Percentiles rank a stretch among this genome's conserved stretches.
Conservation (phyloP, 2,329 filamentous ascomycete species). For the Graphilbum sp. region DNA sequence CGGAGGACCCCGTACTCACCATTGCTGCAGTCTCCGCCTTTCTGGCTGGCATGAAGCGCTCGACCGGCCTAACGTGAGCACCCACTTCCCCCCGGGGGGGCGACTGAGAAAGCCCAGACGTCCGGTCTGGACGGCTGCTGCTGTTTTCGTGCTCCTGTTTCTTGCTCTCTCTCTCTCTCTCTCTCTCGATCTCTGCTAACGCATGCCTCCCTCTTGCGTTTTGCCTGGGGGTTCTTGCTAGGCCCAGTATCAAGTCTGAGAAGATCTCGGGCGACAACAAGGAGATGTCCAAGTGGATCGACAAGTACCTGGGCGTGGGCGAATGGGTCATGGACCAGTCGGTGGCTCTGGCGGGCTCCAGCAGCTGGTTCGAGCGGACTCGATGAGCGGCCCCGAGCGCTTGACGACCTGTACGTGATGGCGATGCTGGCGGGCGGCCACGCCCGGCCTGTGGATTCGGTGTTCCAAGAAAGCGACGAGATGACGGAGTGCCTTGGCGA, state of each 20-base stretch:
- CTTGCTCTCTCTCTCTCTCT: too few species aligned
- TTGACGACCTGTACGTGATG: too few species aligned
- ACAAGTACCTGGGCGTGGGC: slow-evolving; percentile 83
- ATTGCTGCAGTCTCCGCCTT: slow-evolving; percentile 65
- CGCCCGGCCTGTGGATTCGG: too few species aligned
- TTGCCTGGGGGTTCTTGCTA: slow-evolving; percentile 23
- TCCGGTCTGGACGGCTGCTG: too few species aligned
- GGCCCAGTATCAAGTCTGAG: slow-evolving; percentile 74
- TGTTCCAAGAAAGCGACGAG: background rate
- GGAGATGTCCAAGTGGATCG: slow-evolving; percentile 73
- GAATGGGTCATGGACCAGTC: slow-evolving; percentile 99
- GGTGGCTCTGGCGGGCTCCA: slow-evolving; percentile 76
- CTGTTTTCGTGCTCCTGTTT: too few species aligned
- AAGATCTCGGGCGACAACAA: slow-evolving; percentile 65
- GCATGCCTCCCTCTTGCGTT: slow-evolving; percentile 15
- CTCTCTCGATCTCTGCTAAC: slow-evolving; percentile 30
- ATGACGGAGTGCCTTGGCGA: background rate
- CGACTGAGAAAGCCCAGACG: too few species aligned
- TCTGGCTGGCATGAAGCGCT: slow-evolving; percentile 91
- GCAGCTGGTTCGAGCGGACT: slow-evolving; percentile 80
- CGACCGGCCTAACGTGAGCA: slow-evolving; percentile 95
- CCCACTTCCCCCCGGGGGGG: too few species aligned
- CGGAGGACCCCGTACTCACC: background rate
- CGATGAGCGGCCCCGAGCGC: slow-evolving; percentile 29
- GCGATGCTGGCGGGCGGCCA: too few species aligned